Conservation (phyloP, 2,329 filamentous ascomycete genomes). For the Pseudocercospora crystallina region DNA sequence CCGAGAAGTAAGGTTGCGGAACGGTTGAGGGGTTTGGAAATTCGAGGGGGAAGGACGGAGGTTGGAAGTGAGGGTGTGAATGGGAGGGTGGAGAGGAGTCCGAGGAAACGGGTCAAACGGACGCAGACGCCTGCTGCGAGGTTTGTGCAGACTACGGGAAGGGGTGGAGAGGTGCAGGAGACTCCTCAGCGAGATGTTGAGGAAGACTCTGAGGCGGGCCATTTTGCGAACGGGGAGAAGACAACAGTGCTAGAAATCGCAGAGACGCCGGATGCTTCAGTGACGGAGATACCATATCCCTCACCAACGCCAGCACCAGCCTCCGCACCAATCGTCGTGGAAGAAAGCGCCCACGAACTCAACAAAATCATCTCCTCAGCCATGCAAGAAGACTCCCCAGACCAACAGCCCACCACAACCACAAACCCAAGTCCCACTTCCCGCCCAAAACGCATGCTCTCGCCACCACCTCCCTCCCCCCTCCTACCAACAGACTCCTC, state of each 20-base stretch:
- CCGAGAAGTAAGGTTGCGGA: constrained; percentile 32
- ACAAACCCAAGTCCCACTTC: neutral
- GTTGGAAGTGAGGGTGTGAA: neutral
- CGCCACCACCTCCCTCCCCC: constrained; percentile 17
- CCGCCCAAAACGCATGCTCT: constrained; percentile 17
- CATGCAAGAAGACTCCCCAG: neutral
- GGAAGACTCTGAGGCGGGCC: too few relatives aligned
- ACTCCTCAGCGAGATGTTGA: too few relatives aligned
- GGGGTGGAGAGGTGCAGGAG: too few relatives aligned
- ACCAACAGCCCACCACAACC: neutral
- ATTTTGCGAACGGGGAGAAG: too few relatives aligned
- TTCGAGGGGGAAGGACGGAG: constrained; percentile 2
- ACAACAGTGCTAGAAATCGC: neutral
- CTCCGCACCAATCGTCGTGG: neutral
- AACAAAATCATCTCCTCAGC: too few relatives aligned
- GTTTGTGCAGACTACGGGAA: too few relatives aligned
- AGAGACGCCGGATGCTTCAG: neutral
- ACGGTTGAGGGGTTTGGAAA: constrained; percentile 24
- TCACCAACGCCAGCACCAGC: neutral
- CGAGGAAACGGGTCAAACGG: too few relatives aligned
- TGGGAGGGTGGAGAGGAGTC: too few relatives aligned
- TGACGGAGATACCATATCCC: too few relatives aligned
- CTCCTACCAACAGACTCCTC: constrained; percentile 10
- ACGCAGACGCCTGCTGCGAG: too few relatives aligned
- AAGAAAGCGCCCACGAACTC: too few relatives aligned